Base-by-base conservation (phyloP, 768 basidiomycete genomes). In the Collybia nuda region DNA sequence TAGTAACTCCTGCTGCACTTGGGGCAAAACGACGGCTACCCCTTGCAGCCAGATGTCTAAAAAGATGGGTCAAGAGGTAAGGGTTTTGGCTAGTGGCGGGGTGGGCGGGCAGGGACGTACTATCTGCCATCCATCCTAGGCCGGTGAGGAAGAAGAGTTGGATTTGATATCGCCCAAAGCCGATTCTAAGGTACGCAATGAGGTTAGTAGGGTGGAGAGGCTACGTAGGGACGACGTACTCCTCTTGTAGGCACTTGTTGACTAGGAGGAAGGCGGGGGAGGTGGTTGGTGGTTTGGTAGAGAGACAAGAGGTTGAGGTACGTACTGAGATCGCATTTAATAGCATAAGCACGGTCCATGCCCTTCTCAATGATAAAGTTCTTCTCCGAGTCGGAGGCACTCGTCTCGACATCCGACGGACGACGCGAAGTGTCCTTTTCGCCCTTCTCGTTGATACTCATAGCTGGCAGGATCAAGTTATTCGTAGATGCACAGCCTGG, bases 101-200 rank as follows among this genome's bases (percentile, higher is more conserved):
- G 29, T 19, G 12, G 37, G 24, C 22, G 23, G 48, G 23, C 15
- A 35, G n/a, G 15, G 18, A 61, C 73, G 54, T 37, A 80, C 78
- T 77, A 56, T 78, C 78, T 45, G 74, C 76, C 40, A 74, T 54
- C 77, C 78, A 79, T 48, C 78, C 77, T 5, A 79, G 58, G 47
- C 77, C 78, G 44, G 73, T 67, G 14, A 80, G 62, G 21, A 69
- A 17, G 56, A 80, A 78, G 24, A 80, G 68, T 55, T 79, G 73
- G 46, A 66, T 60, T 48, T 80, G 78, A 62, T 79, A 80, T 37
- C 67, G 69, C 12, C 78, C 78, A 37, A 75, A 79, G 43, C 78
- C 77, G 41, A 79, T 76, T 51, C 77, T 78, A 56, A 41, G 9
- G 29, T 7, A 21, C 24, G 9, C 17, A 17, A 5, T 12, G 17